Evolutionary conservation across 2,329 filamentous ascomycete genomes (phyloP).

Genomic region (Diplodia corticola): DNA sequence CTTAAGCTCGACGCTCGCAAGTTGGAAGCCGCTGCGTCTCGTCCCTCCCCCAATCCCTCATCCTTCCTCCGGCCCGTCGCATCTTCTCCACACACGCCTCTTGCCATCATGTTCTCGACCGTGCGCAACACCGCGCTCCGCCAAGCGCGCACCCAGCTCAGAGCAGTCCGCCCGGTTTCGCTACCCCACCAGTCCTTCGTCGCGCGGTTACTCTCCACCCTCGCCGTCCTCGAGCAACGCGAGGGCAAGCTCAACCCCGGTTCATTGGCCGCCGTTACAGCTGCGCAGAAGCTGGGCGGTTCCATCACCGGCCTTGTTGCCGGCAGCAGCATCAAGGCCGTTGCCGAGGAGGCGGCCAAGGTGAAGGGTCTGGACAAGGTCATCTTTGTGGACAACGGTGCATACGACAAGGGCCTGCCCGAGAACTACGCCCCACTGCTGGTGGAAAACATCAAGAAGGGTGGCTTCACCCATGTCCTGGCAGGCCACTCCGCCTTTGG

Average conservation of each 20-base stretch:
- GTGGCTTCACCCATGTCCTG: conserved; percentile 88
- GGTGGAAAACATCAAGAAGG: conserved; percentile 95
- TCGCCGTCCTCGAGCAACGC: conserved; percentile 89
- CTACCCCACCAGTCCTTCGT: conserved; percentile 56
- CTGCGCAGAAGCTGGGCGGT: conserved; percentile 83
- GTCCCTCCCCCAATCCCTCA: neutral
- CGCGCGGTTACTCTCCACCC: conserved; percentile 75
- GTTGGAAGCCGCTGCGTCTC: neutral
- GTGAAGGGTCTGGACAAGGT: conserved; percentile 90
- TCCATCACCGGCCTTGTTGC: conserved; percentile 85
- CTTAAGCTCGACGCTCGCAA: conserved; percentile 11
- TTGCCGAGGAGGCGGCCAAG: conserved; percentile 83
- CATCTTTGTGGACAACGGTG: conserved; percentile 80
- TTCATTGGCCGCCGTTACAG: conserved; percentile 81
- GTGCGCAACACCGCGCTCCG: conserved; percentile 39
- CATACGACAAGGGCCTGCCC: conserved; percentile 91
- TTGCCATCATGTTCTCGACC: conserved; percentile 37
- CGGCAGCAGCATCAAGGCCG: conserved; percentile 71
- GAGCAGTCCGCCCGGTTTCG: conserved; percentile 34
- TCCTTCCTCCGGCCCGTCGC: neutral
- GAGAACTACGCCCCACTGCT: conserved; percentile 94
- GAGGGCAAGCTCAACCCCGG: conserved; percentile 82
- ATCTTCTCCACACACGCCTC: conserved; percentile 8
- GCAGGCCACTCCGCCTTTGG: conserved; percentile 93
- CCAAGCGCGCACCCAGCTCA: conserved; percentile 48